Percentiles rank a stretch among this genome's conserved stretches.
These are phyloP conservation scores for Pyrrhoderma noxium DNA, from an alignment of 1,284 basidiomycete species.

Conservation along the genomic window DNA sequence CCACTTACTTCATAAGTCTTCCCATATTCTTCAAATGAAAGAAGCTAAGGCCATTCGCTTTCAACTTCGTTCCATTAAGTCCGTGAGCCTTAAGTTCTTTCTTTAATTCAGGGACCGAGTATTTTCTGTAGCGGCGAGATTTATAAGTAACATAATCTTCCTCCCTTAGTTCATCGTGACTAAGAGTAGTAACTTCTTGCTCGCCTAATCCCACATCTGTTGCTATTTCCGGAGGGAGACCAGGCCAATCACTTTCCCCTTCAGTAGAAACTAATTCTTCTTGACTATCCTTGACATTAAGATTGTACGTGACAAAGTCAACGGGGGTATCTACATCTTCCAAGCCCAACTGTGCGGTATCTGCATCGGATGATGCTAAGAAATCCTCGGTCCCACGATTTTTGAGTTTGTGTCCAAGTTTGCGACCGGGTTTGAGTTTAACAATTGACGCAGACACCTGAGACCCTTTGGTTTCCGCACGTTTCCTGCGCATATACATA, in stretches of 20 bases:
- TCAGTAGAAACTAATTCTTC: slow-evolving; percentile 16
- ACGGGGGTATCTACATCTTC: not conserved
- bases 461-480: slow-evolving; percentile 42
- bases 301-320: no score
- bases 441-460: slow-evolving; percentile 28
- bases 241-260: slow-evolving; percentile 8
- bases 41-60: slow-evolving; percentile 37
- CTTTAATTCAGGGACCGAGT: slow-evolving; percentile 35
- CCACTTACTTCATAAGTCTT: slow-evolving; percentile 36
- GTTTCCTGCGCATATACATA: slow-evolving; percentile 64
- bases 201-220: no score
- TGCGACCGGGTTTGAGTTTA: slow-evolving; percentile 43
- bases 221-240: not conserved
- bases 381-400: not conserved
- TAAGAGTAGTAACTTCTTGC: not conserved
- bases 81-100: slow-evolving; percentile 34
- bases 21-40: slow-evolving; percentile 40
- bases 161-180: not conserved
- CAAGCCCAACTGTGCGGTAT: not conserved
- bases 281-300: slow-evolving; percentile 4
- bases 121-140: not conserved
- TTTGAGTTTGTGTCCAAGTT: slow-evolving; percentile 28
- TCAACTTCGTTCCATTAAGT: slow-evolving; percentile 37
- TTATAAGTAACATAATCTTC: slow-evolving; percentile 10
- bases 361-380: not conserved